Evolutionary conservation across 2,329 filamentous ascomycete species (phyloP), one percentile per base, ranked within the genome.

Genomic region (Leptodontidium sp.): DNA sequence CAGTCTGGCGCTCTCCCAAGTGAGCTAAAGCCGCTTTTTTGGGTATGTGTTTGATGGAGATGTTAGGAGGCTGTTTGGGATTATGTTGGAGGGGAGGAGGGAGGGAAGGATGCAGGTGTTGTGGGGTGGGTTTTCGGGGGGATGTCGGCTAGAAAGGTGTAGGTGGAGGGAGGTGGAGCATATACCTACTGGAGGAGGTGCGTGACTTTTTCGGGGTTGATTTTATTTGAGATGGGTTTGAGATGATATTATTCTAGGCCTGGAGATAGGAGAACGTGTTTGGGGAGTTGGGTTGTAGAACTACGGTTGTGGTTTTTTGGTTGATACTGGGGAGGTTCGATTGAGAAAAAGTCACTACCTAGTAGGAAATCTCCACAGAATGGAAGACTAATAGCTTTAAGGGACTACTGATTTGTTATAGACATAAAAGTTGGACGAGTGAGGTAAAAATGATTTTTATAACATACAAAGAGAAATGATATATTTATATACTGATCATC

Each of bases 1-100:
- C 65, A 67, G 65, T 67, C 65, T 67, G 65, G 65, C 65, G 65
- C 65, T 67, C 65, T 67, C 65, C 65, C 65, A 67, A 67, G 65
- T 67, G 65, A 67, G 65, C 65, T 67, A 67, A 67, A 67, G 65
- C 65, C 65, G 65, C 65, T 63, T 61, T 38, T 38, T 53, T 47
- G 52, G 50, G 32, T 53, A 11, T 40, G 35, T 43, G 40, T 52
- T 61, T 61, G 55, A 53, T 66, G 45, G 55, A 61, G 43, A 21
- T 40, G 6, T 47, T 8, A 21, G 8, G 21, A 4, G 35, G 5
- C 40, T 21, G 17, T 38, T 38, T 40, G 15, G 55, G 29, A 4
- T n/a, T 38, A 40, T 38, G 40, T 47, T 1, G 2, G 2, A 12
- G 11, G 43, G 43, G 4, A 5, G 12, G 29, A 6, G 24, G 5